These are phyloP conservation scores for Euphorbia celastroides DNA, from an alignment of 441 rosid genomes.

Conservation along the genomic window DNA sequence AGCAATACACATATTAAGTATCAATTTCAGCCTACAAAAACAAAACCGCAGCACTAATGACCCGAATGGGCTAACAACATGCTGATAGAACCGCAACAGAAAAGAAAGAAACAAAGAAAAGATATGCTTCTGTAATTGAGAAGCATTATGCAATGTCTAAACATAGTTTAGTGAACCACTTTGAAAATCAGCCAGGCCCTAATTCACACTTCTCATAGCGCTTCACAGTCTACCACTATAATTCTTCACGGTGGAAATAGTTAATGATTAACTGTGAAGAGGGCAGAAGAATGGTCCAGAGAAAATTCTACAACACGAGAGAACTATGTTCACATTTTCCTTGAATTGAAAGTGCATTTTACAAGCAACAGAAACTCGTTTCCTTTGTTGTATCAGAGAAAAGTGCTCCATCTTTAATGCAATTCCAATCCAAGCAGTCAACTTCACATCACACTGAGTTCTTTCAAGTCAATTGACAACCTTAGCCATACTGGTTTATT, in stretches of 20 bases:
- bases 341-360: conserved; percentile 2
- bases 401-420: background rate
- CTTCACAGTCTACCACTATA: background rate
- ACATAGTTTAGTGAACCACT: background rate
- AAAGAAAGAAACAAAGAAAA: background rate
- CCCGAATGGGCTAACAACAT: background rate
- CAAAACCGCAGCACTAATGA: conserved; percentile 8
- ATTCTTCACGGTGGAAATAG: background rate
- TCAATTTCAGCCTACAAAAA: background rate
- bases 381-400: background rate
- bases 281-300: background rate
- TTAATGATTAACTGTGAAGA: background rate
- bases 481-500: background rate
- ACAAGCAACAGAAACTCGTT: background rate
- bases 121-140: background rate
- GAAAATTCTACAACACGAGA: background rate
- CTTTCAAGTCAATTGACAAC: background rate
- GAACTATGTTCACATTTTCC: background rate
- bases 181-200: background rate
- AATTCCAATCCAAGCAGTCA: background rate
- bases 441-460: background rate
- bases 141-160: background rate
- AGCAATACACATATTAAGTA: conserved; percentile 4
- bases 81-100: background rate
- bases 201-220: background rate